These are phyloP conservation scores for Mortierella sp. DNA, from an alignment of 371 early-diverging fungal species.

Conservation along the genomic window DNA sequence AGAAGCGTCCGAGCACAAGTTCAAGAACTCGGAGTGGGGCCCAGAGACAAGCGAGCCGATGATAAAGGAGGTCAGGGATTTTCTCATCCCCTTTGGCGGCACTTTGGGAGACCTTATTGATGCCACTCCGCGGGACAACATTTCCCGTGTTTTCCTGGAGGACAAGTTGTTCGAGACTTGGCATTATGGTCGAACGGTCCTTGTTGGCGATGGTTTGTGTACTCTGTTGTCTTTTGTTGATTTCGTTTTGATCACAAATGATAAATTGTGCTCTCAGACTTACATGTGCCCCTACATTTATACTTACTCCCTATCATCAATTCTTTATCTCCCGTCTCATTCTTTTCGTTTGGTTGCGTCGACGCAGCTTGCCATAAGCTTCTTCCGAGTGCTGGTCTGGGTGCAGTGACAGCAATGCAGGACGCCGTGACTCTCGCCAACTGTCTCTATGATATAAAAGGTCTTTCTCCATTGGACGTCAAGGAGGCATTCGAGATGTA, in stretches of 20 bases:
- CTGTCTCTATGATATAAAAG: not conserved
- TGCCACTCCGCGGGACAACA: conserved; percentile 3
- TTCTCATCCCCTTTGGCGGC: not conserved
- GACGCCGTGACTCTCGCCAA: conserved; percentile 21
- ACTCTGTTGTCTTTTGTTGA: not conserved
- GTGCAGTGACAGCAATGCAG: conserved; percentile 21
- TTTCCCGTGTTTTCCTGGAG: conserved; percentile 21
- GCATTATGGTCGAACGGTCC: conserved; percentile 21
- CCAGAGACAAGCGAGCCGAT: conserved; percentile 8
- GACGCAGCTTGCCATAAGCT: not conserved
- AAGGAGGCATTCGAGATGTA: not conserved
- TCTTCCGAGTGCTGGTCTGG: not conserved
- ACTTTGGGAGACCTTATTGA: conserved; percentile 20
- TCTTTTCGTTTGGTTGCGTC: not conserved
- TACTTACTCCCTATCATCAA: no score
- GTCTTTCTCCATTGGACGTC: not conserved
- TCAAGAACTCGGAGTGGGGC: conserved; percentile 15
- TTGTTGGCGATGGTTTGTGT: conserved; percentile 18
- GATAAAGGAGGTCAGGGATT: conserved; percentile 15
- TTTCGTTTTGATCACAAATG: not conserved
- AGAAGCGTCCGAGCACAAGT: not conserved
- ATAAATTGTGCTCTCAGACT: not conserved
- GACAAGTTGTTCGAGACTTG: conserved; percentile 26
- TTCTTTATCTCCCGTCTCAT: not conserved
- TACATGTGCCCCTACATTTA: not conserved